Evolutionary conservation across 257 asterid genomes (phyloP), one percentile per base, ranked within the genome.

Genomic region (Ophiorrhiza pumila): DNA sequence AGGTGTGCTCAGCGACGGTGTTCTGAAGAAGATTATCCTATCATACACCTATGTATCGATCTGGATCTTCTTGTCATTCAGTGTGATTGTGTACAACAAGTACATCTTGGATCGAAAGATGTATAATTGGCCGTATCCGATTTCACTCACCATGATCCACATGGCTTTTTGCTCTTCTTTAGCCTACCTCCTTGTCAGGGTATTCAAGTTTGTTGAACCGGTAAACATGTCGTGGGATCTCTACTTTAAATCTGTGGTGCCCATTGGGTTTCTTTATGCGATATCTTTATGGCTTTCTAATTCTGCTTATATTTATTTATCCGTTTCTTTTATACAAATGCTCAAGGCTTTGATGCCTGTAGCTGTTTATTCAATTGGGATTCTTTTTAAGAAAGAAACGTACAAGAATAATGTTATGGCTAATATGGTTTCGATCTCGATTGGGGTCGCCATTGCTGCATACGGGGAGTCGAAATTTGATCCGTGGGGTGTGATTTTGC

Each of bases 71-170:
- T 83, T 88, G n/a, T 88, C 91, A 3, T 88, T 86, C 85, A 81
- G 87, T 34, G 94, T 88, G 65, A 86, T 88, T 73, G 87, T 88
- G 68, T 86, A 88, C 91, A 88, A 88, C 89, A 86, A 88, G 85
- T 88, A 81, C 83, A 88, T 88, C 52, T 74, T 86, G 47, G 91
- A 86, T 77, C 87, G 89, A n/a, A 88, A 88, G 81, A 78, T 88
- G 87, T 88, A 88, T 80, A 85, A 88, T 37, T 86, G 95, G 95
- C 95, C 91, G 42, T 88, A 81, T 77, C 95, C 91, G 10, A 83
- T 88, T 69, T 88, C 95, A 25, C 95, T 88, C 17, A 86, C 95
- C 69, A 88, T 88, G 79, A 88, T 88, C 66, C 94, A 88, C 80
- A 88, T 88, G 94, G 77, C 68, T 0, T 88, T 88, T 71, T 86